Percentiles rank a stretch among this genome's conserved stretches.
Evolutionary conservation across 2,329 filamentous ascomycete genomes (phyloP).

Genomic region (Ustulina deusta): DNA sequence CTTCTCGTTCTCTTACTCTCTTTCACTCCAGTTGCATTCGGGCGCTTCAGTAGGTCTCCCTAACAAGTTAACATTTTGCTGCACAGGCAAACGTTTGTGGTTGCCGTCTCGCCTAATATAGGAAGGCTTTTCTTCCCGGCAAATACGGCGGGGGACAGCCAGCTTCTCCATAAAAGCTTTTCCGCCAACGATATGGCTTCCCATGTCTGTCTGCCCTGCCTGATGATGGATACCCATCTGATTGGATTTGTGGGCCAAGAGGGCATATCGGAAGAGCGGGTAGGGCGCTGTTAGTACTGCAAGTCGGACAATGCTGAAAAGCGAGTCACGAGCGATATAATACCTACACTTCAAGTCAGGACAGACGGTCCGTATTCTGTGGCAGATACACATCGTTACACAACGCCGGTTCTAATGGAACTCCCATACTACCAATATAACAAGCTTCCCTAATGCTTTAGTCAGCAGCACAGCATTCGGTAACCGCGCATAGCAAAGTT

Average conservation of each 20-base stretch:
- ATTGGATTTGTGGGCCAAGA: constrained; percentile 37
- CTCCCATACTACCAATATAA: constrained; percentile 14
- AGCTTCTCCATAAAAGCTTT: constrained; percentile 31
- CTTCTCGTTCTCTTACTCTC: constrained; percentile 11
- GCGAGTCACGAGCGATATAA: constrained; percentile 26
- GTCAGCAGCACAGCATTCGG: constrained; percentile 25
- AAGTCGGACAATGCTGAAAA: constrained; percentile 21
- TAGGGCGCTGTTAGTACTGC: constrained; percentile 27
- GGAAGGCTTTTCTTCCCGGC: not conserved
- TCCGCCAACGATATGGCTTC: constrained; percentile 34
- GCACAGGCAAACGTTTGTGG: constrained; percentile 8
- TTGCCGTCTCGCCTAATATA: constrained; percentile 22
- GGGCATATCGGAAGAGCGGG: constrained; percentile 30
- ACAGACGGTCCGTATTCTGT: constrained; percentile 11
- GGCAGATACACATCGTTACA: constrained; percentile 18
- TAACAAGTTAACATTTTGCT: constrained; percentile 2
- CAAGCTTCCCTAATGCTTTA: constrained; percentile 18
- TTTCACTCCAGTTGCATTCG: constrained; percentile 14
- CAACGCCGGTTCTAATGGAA: constrained; percentile 20
- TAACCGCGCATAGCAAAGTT: constrained; percentile 28
- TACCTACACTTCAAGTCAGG: constrained; percentile 9
- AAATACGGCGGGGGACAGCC: constrained; percentile 14
- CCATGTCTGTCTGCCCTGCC: constrained; percentile 22
- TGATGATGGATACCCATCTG: constrained; percentile 26
- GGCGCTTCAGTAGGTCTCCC: not conserved